phyloP scores from a whole-genome alignment of 2,329 filamentous ascomycete genomes.

The Metarhizium anisopliae region DNA sequence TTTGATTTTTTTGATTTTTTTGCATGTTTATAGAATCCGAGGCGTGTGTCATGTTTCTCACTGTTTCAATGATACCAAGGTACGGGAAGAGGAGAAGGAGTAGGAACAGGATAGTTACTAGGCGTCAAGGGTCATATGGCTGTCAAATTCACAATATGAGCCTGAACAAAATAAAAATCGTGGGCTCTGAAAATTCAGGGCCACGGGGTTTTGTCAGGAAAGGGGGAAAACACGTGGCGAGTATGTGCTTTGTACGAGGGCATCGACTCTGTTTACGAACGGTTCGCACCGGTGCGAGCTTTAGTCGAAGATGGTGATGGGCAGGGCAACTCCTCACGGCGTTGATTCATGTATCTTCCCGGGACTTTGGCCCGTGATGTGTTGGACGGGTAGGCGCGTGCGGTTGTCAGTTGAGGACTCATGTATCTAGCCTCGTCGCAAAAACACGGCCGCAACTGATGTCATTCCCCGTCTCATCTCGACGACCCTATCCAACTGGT shows the following conservation, averaged over 20 bases:
- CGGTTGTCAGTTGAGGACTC: neutral
- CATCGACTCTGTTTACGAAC: neutral
- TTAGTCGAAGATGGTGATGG: too few species aligned
- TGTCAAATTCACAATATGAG: neutral
- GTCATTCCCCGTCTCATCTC: too few species aligned
- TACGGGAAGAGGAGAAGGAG: neutral
- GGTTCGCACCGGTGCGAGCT: neutral
- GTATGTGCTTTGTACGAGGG: neutral
- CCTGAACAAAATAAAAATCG: neutral
- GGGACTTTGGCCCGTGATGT: neutral
- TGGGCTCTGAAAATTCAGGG: neutral
- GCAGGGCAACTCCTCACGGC: neutral
- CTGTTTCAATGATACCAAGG: slow-evolving; percentile 3
- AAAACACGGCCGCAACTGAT: too few species aligned
- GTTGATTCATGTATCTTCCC: neutral
- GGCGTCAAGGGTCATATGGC: neutral
- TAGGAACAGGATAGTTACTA: neutral
- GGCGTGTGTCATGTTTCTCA: neutral
- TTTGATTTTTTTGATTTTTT: too few species aligned
- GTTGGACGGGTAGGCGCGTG: neutral
- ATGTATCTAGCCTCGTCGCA: neutral
- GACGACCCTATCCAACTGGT: too few species aligned
- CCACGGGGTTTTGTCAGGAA: neutral
- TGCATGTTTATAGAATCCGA: neutral
- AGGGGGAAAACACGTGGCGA: neutral